Percentiles rank a stretch among this genome's conserved stretches.
Conservation (phyloP, 345 rosid genomes). For the Populus alba region DNA sequence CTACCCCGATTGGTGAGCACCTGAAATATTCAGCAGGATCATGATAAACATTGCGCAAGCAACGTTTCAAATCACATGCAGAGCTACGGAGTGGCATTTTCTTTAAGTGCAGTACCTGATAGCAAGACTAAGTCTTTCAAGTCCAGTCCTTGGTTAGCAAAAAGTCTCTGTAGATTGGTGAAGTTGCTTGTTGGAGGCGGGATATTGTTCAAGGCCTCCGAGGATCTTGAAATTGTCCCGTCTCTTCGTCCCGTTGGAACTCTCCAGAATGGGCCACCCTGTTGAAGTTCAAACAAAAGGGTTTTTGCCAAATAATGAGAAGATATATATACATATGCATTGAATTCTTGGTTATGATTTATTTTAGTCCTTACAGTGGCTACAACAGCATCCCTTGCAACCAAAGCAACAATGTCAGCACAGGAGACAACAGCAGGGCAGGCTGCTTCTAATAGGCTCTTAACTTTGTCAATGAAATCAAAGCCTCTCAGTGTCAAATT, state of each 20-base stretch:
- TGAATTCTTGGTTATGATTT: not conserved
- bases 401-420: constrained; percentile 66
- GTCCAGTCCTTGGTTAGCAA: constrained; percentile 63
- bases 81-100: not conserved
- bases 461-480: constrained; percentile 63
- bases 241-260: constrained; percentile 87
- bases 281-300: not conserved
- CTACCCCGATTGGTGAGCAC: constrained; percentile 75
- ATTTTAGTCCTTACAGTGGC: constrained; percentile 46
- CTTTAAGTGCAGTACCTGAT: not conserved
- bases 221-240: constrained; percentile 52
- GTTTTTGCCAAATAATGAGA: not conserved
- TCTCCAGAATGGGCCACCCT: constrained; percentile 89
- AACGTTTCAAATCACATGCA: not conserved
- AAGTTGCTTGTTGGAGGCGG: constrained; percentile 67
- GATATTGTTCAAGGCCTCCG: constrained; percentile 55
- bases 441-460: constrained; percentile 57
- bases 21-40: constrained; percentile 23
- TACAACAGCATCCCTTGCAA: constrained; percentile 67
- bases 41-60: not conserved
- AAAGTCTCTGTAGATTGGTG: constrained; percentile 46
- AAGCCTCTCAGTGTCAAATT: constrained; percentile 69
- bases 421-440: constrained; percentile 81
- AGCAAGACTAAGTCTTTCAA: constrained; percentile 63
- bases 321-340: too few relatives aligned